Conservation (phyloP, 2,329 filamentous ascomycete genomes). For the Cladosporium phlei region DNA sequence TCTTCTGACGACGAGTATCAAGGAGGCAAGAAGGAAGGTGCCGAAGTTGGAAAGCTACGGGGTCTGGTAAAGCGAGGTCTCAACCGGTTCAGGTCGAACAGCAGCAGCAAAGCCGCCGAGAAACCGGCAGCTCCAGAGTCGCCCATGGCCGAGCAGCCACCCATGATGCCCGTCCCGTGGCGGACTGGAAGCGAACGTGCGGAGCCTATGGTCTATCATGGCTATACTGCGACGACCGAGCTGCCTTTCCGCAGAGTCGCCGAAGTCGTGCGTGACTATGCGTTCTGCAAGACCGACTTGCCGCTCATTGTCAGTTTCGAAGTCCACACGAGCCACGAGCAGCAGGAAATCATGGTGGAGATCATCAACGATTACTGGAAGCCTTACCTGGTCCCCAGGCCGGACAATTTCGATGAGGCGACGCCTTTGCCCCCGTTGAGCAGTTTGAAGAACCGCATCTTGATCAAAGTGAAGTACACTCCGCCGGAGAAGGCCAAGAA, state of each 20-base stretch:
- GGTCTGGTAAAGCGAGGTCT: constrained; percentile 28
- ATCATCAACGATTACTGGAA: constrained; percentile 91
- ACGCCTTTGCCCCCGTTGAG: constrained; percentile 62
- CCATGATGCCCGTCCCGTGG: constrained; percentile 27
- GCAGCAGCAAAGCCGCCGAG: constrained; percentile 15
- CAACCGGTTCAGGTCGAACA: constrained; percentile 20
- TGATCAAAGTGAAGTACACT: constrained; percentile 49
- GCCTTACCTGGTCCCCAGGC: constrained; percentile 64
- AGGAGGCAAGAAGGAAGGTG: constrained; percentile 26
- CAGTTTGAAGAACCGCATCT: constrained; percentile 71
- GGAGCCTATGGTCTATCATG: constrained; percentile 32
- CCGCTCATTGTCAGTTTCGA: constrained; percentile 91
- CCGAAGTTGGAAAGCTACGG: constrained; percentile 31
- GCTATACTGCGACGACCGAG: constrained; percentile 77
- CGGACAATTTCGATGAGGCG: constrained; percentile 40
- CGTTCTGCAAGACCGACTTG: constrained; percentile 66
- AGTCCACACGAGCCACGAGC: constrained; percentile 74
- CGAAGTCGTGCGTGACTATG: constrained; percentile 69
- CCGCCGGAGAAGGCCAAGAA: constrained; percentile 32
- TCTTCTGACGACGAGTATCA: constrained; percentile 31
- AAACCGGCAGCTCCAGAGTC: constrained; percentile 6
- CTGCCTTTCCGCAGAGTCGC: constrained; percentile 86
- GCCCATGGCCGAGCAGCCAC: constrained; percentile 7
- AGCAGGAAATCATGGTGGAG: constrained; percentile 87
- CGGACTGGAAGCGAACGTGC: constrained; percentile 23